These are phyloP conservation scores for Tuber borchii DNA, from an alignment of 495 filamentous ascomycete genomes.

Conservation along the genomic window DNA sequence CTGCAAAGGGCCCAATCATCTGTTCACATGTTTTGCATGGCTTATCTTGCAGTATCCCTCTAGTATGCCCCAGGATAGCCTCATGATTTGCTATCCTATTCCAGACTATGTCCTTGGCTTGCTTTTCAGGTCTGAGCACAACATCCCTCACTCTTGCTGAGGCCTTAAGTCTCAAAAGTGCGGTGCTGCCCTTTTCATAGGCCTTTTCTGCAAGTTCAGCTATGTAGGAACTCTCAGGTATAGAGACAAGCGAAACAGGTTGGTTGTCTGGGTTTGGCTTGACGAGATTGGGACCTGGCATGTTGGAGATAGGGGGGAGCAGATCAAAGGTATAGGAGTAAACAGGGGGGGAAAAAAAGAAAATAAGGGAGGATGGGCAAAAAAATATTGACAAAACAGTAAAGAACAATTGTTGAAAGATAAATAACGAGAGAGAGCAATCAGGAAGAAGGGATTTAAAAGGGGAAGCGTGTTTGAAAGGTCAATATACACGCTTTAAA, in stretches of 20 bases:
- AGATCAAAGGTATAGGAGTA: not conserved
- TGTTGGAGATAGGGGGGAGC: not conserved
- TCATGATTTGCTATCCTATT: not conserved
- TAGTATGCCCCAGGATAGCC: not conserved
- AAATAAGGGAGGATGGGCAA: not conserved
- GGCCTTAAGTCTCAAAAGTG: not conserved
- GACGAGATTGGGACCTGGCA: not conserved
- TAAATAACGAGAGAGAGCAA: not conserved
- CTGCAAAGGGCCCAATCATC: not conserved
- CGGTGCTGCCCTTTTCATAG: not conserved
- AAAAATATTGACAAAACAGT: not conserved
- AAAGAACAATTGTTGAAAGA: not conserved
- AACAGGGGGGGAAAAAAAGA: not conserved
- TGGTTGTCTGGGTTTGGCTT: not conserved
- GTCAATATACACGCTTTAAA: not conserved
- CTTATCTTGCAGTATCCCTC: not conserved
- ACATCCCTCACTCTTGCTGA: not conserved
- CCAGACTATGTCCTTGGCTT: not conserved
- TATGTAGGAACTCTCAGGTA: not conserved
- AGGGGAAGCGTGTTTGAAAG: not conserved
- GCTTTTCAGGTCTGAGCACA: not conserved
- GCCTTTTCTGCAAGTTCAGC: not conserved
- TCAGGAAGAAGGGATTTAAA: not conserved
- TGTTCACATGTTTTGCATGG: not conserved
- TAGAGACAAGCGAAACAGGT: not conserved